Evolutionary conservation across 306 rosid genomes (phyloP).

Genomic region (Trifolium repens): DNA sequence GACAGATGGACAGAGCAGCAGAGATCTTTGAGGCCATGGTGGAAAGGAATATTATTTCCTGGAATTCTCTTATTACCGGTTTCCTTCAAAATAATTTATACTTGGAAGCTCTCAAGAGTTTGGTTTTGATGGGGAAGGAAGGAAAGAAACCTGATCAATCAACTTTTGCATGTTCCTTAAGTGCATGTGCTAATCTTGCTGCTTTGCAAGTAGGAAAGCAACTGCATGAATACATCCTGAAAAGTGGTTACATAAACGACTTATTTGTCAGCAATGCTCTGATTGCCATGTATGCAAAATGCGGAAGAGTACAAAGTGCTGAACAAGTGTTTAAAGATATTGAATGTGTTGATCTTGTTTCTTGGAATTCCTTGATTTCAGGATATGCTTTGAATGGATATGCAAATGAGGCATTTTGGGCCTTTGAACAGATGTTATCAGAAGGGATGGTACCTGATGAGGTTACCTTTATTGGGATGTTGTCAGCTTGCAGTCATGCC

Average conservation of each 20-base stretch:
- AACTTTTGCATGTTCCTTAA: constrained; percentile 67
- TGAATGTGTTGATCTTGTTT: constrained; percentile 56
- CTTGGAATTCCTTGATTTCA: constrained; percentile 85
- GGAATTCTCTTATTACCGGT: constrained; percentile 84
- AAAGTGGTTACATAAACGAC: constrained; percentile 65
- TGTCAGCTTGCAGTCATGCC: constrained; percentile 83
- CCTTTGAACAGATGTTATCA: constrained; percentile 62
- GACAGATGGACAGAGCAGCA: constrained; percentile 70
- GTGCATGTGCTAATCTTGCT: constrained; percentile 82
- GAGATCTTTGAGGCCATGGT: constrained; percentile 56
- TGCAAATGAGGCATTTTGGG: constrained; percentile 63
- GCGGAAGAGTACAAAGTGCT: constrained; percentile 60
- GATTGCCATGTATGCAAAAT: constrained; percentile 79
- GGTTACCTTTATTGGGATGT: constrained; percentile 68
- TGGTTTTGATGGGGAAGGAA: constrained; percentile 57
- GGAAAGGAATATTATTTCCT: constrained; percentile 66
- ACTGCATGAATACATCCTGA: constrained; percentile 68
- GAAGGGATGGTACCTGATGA: constrained; percentile 60
- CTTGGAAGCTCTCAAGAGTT: constrained; percentile 65
- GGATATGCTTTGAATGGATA: constrained; percentile 76
- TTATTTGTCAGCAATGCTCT: constrained; percentile 72
- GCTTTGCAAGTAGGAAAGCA: constrained; percentile 74
- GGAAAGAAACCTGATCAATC: constrained; percentile 67
- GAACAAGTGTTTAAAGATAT: constrained; percentile 61
- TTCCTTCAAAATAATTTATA: constrained; percentile 67